phyloP scores from a whole-genome alignment of 1,284 basidiomycete species.

The Microbotryum silenes-acaulis region DNA sequence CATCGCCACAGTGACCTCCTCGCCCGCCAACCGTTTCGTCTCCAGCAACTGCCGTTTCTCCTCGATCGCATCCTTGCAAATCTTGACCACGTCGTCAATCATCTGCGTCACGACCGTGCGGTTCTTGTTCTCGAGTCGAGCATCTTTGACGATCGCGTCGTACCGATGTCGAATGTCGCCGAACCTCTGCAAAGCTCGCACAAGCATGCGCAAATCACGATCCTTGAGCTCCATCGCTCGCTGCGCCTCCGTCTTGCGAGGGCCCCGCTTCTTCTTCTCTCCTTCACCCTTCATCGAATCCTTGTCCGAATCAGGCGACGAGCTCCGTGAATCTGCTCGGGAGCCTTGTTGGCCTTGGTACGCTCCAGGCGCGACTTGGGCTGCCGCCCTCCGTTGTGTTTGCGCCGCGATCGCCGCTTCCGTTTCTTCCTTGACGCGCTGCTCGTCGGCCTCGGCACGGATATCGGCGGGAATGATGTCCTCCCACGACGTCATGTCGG shows the following conservation, averaged over 20 bases:
- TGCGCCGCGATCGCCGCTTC: slow-evolving; percentile 43
- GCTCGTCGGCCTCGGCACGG: slow-evolving; percentile 55
- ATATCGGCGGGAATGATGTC: slow-evolving; percentile 96
- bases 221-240: slow-evolving; percentile 95
- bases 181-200: slow-evolving; percentile 93
- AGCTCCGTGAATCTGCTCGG: slow-evolving; percentile 52
- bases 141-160: slow-evolving; percentile 83
- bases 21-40: slow-evolving; percentile 66
- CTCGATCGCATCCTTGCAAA: slow-evolving; percentile 74
- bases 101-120: slow-evolving; percentile 83
- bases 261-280: slow-evolving; percentile 32
- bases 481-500: slow-evolving; percentile 90
- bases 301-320: slow-evolving; percentile 49
- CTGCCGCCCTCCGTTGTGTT: slow-evolving; percentile 73
- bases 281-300: slow-evolving; percentile 32
- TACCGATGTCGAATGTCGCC: slow-evolving; percentile 93
- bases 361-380: slow-evolving; percentile 58
- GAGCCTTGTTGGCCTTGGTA: slow-evolving; percentile 88
- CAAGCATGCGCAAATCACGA: slow-evolving; percentile 89
- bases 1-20: slow-evolving; percentile 51
- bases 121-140: slow-evolving; percentile 93
- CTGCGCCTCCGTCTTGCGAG: slow-evolving; percentile 65
- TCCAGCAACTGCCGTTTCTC: slow-evolving; percentile 76
- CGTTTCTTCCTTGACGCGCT: slow-evolving; percentile 55
- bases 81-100: slow-evolving; percentile 82